Evolutionary conservation across 2,329 filamentous ascomycete genomes (phyloP), one percentile per base, ranked within the genome.

Genomic region (Clonostachys chloroleuca): DNA sequence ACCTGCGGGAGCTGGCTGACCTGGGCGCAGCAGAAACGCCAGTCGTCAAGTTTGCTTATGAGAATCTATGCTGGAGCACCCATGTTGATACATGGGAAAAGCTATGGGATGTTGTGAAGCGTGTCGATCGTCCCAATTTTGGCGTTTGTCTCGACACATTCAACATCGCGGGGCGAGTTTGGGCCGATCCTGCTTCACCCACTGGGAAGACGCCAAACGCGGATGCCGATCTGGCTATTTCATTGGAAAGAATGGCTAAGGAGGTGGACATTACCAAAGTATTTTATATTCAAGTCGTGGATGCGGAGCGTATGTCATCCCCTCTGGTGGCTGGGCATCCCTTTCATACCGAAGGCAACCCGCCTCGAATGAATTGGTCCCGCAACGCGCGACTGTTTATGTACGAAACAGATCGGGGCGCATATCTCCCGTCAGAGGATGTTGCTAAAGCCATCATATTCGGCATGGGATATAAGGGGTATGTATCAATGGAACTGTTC

Each of bases 91-190:
- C 74, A 0, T 92, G 88, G 88, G 86, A 91, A 60, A 67, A 70
- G 12, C 81, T 78, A 53, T 92, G 85, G 84, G 78, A 84, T 7
- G 69, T 90, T 3, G 81, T 91, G 1, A 65, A 74, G 54, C 68
- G 67, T 4, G 86, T 91, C 30, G 73, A 88, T 61, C 66, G 85
- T 8, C 64, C 75, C 9, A 92, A 92, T 63, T 89, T 92, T 58
- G 87, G 87, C 8, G 69, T 90, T 39, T 90, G 86, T 59, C 72
- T 92, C 20, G 87, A 92, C 63, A 89, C 83, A 0, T 92, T 89
- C 68, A 89, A 92, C 63, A 86, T 92, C 49, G 80, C 86, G 1
- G 87, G 80, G 1, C 69, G 82, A 6, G 78, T 89, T 49, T 92
- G 80, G 54, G 87, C 84, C 1, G 86, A 92, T 56, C 87, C 87